phyloP scores from a whole-genome alignment of 2,329 filamentous ascomycete species.

The Metarhizium humberi region DNA sequence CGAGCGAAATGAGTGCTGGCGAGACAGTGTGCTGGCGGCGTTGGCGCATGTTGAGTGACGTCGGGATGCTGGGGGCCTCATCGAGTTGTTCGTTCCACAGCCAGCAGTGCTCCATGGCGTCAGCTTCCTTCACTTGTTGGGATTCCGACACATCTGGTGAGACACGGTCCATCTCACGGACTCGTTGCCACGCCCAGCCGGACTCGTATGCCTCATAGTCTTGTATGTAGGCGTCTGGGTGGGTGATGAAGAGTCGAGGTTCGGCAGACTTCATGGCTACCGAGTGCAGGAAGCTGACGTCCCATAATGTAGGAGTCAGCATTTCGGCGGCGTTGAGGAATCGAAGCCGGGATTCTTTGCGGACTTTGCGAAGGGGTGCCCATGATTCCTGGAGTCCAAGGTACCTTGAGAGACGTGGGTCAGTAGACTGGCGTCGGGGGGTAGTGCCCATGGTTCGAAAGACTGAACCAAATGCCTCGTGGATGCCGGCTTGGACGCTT shows the following conservation, averaged over 20 bases:
- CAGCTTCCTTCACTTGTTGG: conserved; percentile 47
- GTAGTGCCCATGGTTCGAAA: conserved; percentile 34
- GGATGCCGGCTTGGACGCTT: conserved; percentile 57
- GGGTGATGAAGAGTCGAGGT: conserved; percentile 66
- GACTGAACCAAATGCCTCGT: conserved; percentile 50
- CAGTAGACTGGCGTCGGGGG: conserved; percentile 17
- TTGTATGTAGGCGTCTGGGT: conserved; percentile 66
- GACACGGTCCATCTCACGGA: conserved; percentile 53
- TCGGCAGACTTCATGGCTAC: conserved; percentile 64
- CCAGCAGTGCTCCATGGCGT: conserved; percentile 59
- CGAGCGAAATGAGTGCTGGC: conserved; percentile 25
- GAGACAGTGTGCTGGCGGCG: conserved; percentile 32
- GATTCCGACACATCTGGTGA: conserved; percentile 35
- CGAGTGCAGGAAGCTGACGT: conserved; percentile 58
- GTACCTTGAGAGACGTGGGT: conserved; percentile 30
- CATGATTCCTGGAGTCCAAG: conserved; percentile 58
- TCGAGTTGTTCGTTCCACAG: conserved; percentile 57
- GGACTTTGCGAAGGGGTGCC: conserved; percentile 68
- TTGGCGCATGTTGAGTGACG: conserved; percentile 32
- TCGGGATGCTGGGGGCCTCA: conserved; percentile 36
- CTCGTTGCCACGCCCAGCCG: conserved; percentile 62
- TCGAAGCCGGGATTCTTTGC: conserved; percentile 62
- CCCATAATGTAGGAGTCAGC: conserved; percentile 63
- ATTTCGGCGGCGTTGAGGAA: conserved; percentile 66
- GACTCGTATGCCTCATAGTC: conserved; percentile 41